Evolutionary conservation across 768 basidiomycete genomes (phyloP), one percentile per base, ranked within the genome.

Genomic region (Russula dissimulans): DNA sequence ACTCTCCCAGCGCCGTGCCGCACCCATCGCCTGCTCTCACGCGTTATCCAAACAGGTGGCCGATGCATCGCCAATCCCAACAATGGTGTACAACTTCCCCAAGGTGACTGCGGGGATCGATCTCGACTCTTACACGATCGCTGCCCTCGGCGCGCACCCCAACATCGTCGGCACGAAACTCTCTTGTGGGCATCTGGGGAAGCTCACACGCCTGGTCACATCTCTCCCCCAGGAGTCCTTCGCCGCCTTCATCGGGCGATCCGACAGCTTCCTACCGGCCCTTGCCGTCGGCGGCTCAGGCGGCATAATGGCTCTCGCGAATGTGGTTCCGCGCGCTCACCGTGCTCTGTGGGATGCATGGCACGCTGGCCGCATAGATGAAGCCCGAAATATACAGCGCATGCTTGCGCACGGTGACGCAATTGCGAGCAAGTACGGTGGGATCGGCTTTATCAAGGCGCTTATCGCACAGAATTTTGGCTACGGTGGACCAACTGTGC

Each of bases 81-180:
- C 79, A 8, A 81, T 90, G 81, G 81, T 93, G 52, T 93, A 93
- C 77, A 93, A 93, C 73, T 92, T 91, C 74, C 88, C 91, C 45
- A 86, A 76, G 49, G 89, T 88, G 56, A 87, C 86, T 14, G 85
- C 90, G 0, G 90, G 91, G 14, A 80, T 88, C 61, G 88, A 95
- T 69, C 81, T 95, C 42, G 87, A 91, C 70, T 91, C 89, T 0
- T 90, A 93, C 70, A 78, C 79, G 53, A 79, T 95, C 67, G 77
- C 77, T 52, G 75, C 78, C 17, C 79, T 94, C 38, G 84, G 87
- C 4, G 71, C 79, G 47, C 90, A 91, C 69, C 87, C 87, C 6
- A 92, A 93, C 72, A 89, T 91, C 65, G 86, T 92, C 60, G 91
- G 91, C 60, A 84, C 81, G 53, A 93, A 89, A 73, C 78, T 94